Evolutionary conservation across 2,329 filamentous ascomycete genomes (phyloP).

Genomic region (Ascochyta koolunga): DNA sequence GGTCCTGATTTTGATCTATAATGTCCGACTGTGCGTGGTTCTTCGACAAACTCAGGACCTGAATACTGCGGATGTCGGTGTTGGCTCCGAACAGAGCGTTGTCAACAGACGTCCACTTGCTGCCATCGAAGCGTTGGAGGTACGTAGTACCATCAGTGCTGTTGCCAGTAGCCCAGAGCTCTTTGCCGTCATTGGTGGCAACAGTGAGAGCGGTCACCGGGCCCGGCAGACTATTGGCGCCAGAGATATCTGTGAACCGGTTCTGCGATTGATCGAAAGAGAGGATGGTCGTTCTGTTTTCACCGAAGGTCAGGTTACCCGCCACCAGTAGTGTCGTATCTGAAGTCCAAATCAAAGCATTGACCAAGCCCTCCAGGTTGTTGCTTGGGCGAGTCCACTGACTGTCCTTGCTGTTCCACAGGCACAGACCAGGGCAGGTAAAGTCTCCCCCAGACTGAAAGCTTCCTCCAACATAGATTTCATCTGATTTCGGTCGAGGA

Average conservation of each 20-base stretch:
- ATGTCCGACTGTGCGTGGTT: constrained; percentile 69
- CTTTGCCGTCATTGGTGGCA: constrained; percentile 72
- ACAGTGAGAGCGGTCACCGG: constrained; percentile 77
- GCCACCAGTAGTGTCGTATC: constrained; percentile 75
- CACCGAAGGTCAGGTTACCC: constrained; percentile 74
- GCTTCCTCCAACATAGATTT: constrained; percentile 84
- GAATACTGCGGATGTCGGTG: constrained; percentile 77
- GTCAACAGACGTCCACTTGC: constrained; percentile 70
- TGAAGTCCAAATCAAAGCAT: constrained; percentile 76
- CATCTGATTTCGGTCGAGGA: constrained; percentile 69
- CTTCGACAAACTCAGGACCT: constrained; percentile 75
- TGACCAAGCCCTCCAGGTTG: constrained; percentile 72
- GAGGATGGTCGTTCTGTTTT: constrained; percentile 70
- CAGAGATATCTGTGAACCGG: constrained; percentile 68
- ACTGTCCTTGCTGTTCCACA: constrained; percentile 71
- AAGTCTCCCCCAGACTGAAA: constrained; percentile 85
- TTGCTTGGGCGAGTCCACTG: constrained; percentile 84
- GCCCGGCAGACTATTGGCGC: constrained; percentile 74
- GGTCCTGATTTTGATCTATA: constrained; percentile 69
- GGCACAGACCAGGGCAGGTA: constrained; percentile 80
- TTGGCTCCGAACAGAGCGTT: constrained; percentile 62
- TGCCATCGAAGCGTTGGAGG: constrained; percentile 81
- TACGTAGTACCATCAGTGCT: constrained; percentile 72
- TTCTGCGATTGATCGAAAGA: constrained; percentile 72
- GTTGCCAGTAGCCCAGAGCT: constrained; percentile 83